Conservation (phyloP, 176 grass and related monocot species). For the Musa beccarii region DNA sequence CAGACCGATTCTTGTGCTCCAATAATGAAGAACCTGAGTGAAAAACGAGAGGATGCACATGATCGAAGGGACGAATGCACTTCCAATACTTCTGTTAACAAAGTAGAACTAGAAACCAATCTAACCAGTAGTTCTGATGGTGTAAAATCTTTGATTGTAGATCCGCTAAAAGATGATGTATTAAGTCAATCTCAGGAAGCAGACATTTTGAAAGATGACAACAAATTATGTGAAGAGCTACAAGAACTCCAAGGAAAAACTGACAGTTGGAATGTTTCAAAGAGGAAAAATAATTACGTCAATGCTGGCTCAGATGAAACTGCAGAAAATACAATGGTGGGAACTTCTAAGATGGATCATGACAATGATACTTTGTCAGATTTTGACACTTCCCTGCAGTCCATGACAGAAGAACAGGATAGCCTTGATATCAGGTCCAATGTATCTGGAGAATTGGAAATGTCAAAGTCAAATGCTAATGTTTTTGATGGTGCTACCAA, state of each 20-base stretch:
- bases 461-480: background rate
- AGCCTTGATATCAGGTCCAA: background rate
- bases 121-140: background rate
- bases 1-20: background rate
- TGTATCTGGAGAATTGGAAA: conserved; percentile 5
- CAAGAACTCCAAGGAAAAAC: conserved; percentile 1
- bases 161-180: conserved; percentile 1
- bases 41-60: background rate
- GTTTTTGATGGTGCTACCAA: background rate
- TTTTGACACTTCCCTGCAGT: background rate
- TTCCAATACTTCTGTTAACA: background rate
- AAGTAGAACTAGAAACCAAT: background rate
- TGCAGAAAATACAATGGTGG: conserved; percentile 1
- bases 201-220: conserved; percentile 1
- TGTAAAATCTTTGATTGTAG: background rate
- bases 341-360: background rate
- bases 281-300: background rate
- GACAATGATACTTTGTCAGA: background rate
- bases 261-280: background rate
- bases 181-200: conserved; percentile 4
- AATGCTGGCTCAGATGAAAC: background rate
- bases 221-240: background rate
- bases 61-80: background rate
- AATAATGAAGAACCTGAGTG: background rate
- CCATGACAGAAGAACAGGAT: conserved; percentile 1